phyloP scores from a whole-genome alignment of 768 basidiomycete genomes.

The Gautieria morchelliformis region DNA sequence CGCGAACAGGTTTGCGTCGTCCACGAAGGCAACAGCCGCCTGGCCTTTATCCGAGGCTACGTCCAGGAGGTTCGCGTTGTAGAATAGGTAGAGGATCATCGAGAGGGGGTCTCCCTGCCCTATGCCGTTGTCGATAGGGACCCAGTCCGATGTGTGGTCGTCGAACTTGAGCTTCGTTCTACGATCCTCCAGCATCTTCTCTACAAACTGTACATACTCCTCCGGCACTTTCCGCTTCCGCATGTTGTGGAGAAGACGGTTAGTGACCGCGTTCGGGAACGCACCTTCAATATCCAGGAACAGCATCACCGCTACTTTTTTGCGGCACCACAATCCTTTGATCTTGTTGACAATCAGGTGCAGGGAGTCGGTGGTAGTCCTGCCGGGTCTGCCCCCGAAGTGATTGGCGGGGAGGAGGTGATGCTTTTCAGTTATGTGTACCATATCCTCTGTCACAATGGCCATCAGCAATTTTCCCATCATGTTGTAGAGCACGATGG shows the following conservation, averaged over 20 bases:
- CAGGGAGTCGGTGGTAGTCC: constrained; percentile 19
- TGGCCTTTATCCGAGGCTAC: too few relatives aligned
- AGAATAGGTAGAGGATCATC: constrained; percentile 18
- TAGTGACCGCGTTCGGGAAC: constrained; percentile 16
- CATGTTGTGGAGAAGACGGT: constrained; percentile 17
- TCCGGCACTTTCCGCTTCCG: constrained; percentile 15
- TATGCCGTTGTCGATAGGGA: constrained; percentile 12
- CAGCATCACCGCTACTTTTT: constrained; percentile 16
- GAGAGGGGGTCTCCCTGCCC: constrained; percentile 22
- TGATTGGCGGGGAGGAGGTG: constrained; percentile 19
- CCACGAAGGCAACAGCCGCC: too few relatives aligned
- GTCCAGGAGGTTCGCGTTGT: constrained; percentile 12
- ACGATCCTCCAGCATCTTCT: constrained; percentile 12
- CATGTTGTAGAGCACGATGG: constrained; percentile 27
- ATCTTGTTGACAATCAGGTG: constrained; percentile 24
- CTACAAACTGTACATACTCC: constrained; percentile 13
- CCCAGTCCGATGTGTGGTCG: constrained; percentile 15
- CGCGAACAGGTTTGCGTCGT: too few relatives aligned
- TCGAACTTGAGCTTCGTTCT: constrained; percentile 19
- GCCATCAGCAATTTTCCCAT: constrained; percentile 20
- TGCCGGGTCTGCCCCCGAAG: constrained; percentile 21
- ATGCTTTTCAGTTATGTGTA: constrained; percentile 18
- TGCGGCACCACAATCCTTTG: constrained; percentile 23
- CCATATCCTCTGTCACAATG: constrained; percentile 17
- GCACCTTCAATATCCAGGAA: constrained; percentile 23